Percentiles rank a stretch among this genome's conserved stretches.
Evolutionary conservation across 2,329 filamentous ascomycete genomes (phyloP).

Genomic region (Sphaerulina vaccinii): DNA sequence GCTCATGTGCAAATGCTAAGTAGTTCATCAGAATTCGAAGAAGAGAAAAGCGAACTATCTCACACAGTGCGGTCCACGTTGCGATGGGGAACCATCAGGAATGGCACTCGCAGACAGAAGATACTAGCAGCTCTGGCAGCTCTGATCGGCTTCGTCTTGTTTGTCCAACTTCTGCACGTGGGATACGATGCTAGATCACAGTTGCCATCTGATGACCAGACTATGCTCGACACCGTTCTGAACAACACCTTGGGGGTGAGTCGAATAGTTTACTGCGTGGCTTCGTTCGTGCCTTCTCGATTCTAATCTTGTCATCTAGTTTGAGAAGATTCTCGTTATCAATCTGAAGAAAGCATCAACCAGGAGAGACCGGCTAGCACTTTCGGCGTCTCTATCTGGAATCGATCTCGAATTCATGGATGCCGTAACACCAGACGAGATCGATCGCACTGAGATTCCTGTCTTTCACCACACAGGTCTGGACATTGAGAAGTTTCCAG

Average conservation of each 20-base stretch:
- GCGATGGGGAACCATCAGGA: too few relatives aligned
- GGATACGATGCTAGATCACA: too few relatives aligned
- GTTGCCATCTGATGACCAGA: too few relatives aligned
- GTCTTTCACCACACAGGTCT: neutral
- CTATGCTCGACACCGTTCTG: neutral
- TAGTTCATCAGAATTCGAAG: too few relatives aligned
- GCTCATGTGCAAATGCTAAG: too few relatives aligned
- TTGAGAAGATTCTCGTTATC: neutral
- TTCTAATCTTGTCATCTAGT: neutral
- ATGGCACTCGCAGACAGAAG: too few relatives aligned
- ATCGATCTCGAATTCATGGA: neutral
- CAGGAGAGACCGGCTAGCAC: neutral
- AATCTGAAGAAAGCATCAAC: neutral
- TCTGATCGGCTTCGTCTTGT: too few relatives aligned
- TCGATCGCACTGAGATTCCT: neutral
- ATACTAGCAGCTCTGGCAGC: too few relatives aligned
- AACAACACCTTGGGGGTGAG: neutral
- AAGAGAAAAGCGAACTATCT: too few relatives aligned
- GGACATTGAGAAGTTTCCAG: neutral
- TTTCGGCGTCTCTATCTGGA: neutral
- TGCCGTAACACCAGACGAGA: neutral
- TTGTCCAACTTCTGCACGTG: too few relatives aligned
- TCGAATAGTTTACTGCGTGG: too few relatives aligned
- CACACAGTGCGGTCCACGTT: too few relatives aligned
- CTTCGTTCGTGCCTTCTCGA: neutral